Conservation (phyloP, 148 eudicot species). For the Salicornia ramosissima region DNA sequence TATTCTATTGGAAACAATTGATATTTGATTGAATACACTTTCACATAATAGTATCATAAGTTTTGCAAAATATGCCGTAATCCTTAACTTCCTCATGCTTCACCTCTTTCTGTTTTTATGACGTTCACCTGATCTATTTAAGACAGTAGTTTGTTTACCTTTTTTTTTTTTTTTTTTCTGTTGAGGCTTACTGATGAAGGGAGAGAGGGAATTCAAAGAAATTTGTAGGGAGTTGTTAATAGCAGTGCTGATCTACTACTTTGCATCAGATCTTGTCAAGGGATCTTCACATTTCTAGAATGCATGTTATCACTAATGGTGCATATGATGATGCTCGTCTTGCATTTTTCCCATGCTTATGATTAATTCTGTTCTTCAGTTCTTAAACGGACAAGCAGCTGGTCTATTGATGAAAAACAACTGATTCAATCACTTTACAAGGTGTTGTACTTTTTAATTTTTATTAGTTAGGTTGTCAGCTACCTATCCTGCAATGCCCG, state of each 20-base stretch:
- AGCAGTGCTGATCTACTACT: not conserved
- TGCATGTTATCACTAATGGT: not conserved
- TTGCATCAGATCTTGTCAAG: not conserved
- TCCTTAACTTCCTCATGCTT: not conserved
- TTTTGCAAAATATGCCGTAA: not conserved
- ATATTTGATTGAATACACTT: not conserved
- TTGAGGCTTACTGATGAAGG: not conserved
- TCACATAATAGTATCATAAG: not conserved
- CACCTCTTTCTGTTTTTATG: not conserved
- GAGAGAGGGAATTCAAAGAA: not conserved
- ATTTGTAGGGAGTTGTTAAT: not conserved
- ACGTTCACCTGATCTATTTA: not conserved
- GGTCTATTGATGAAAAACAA: conserved; percentile 87
- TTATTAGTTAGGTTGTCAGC: not conserved
- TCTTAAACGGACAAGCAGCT: conserved; percentile 75
- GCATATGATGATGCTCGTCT: not conserved
- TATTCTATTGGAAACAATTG: not conserved
- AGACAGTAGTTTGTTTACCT: not conserved
- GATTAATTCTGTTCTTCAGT: conserved; percentile 29
- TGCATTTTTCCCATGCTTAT: not conserved
- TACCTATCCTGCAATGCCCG: not conserved
- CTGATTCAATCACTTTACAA: conserved; percentile 82
- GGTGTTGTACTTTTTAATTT: conserved; percentile 36
- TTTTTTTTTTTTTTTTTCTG: too few relatives aligned
- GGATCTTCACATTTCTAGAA: not conserved